Conservation (phyloP, 768 basidiomycete species). For the Lyophyllum semitale region DNA sequence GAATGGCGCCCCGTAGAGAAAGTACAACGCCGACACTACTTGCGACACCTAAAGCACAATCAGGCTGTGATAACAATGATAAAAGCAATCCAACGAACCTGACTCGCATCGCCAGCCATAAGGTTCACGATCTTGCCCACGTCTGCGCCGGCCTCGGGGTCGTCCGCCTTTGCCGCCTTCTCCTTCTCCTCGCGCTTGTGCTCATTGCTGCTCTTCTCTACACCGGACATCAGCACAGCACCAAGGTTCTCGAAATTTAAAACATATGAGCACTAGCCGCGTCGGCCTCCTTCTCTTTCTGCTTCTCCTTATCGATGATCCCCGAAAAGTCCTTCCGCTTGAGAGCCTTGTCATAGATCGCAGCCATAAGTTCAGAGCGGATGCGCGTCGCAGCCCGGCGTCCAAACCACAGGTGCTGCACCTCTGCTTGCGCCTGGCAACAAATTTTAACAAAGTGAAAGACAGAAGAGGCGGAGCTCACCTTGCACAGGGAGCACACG, state of each 20-base stretch:
- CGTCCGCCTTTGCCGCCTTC: slow-evolving; percentile 42
- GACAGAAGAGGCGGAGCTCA: slow-evolving; percentile 10
- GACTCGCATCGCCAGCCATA: slow-evolving; percentile 80
- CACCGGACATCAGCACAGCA: neutral
- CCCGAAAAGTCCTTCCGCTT: slow-evolving; percentile 85
- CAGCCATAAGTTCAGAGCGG: slow-evolving; percentile 78
- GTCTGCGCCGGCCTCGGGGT: slow-evolving; percentile 78
- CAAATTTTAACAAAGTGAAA: neutral
- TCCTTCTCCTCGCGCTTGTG: slow-evolving; percentile 40
- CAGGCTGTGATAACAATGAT: neutral
- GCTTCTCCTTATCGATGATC: slow-evolving; percentile 50
- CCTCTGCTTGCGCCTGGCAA: slow-evolving; percentile 58
- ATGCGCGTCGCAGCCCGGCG: slow-evolving; percentile 76
- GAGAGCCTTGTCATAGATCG: slow-evolving; percentile 87
- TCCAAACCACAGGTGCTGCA: slow-evolving; percentile 79
- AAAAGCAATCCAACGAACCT: slow-evolving; percentile 30
- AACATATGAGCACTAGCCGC: slow-evolving; percentile 16
- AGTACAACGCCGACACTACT: slow-evolving; percentile 58
- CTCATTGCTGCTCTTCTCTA: slow-evolving; percentile 6
- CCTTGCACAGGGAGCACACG: slow-evolving; percentile 58
- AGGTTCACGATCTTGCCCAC: slow-evolving; percentile 89
- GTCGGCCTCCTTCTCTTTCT: slow-evolving; percentile 44
- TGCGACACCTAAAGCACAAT: slow-evolving; percentile 40
- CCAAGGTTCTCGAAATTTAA: too few relatives aligned
- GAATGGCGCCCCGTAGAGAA: slow-evolving; percentile 76